Conservation (phyloP, 164 flowering plant genomes). For the Stephania cephalantha region DNA sequence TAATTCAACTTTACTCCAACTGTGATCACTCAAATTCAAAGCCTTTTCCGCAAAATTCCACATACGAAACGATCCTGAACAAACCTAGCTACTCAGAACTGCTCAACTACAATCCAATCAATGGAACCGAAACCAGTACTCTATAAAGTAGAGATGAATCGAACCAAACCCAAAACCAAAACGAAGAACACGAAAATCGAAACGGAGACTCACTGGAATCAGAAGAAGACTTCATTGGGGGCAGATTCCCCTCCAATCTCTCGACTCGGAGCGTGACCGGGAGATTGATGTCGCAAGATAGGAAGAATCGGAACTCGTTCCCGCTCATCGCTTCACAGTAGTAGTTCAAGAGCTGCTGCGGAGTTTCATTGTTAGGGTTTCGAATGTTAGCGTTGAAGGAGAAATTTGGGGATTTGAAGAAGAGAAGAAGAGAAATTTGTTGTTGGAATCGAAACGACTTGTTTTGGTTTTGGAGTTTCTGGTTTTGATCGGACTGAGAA, state of each 20-base stretch:
- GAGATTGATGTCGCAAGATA: constrained; percentile 82
- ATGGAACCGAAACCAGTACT: not conserved
- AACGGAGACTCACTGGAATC: constrained; percentile 35
- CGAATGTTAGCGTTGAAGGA: not conserved
- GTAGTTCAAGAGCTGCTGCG: constrained; percentile 5
- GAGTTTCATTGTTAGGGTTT: constrained; percentile 13
- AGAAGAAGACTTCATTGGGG: constrained; percentile 33
- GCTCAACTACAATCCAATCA: not conserved
- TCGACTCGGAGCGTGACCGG: constrained; percentile 72
- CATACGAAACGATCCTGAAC: not conserved
- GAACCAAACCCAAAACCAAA: not conserved
- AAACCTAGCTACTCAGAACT: not conserved
- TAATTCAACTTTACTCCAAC: not conserved
- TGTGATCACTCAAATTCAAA: not conserved
- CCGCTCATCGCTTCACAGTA: constrained; percentile 34
- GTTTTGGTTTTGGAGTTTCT: too few species aligned
- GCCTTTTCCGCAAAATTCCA: not conserved
- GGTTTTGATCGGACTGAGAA: too few species aligned
- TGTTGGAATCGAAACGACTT: too few species aligned
- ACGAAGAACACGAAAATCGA: not conserved
- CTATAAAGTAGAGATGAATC: not conserved
- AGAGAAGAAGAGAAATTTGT: not conserved
- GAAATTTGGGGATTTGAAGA: not conserved
- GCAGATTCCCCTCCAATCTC: constrained; percentile 61
- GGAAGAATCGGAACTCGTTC: constrained; percentile 74